phyloP scores from a whole-genome alignment of 805 yeast genomes.

The Zygoascus bituminiphila region DNA sequence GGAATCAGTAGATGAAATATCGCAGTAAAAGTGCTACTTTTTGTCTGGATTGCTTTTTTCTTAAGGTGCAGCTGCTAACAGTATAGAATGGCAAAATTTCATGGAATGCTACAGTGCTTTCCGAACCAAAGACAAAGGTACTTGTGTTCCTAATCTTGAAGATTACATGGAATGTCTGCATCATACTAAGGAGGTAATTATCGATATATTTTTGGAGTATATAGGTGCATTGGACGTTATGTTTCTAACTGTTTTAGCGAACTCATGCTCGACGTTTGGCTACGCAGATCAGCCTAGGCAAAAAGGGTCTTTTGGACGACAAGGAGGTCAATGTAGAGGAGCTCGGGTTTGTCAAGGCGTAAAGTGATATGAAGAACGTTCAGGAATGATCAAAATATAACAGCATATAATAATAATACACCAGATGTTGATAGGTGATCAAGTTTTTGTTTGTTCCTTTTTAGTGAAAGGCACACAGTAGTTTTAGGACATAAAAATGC shows the following conservation, averaged over 20 bases:
- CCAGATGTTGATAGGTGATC: not conserved
- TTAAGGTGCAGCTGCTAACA: not conserved
- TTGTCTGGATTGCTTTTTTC: too few species aligned
- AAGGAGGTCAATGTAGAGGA: constrained; percentile 1
- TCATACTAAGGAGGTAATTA: constrained; percentile 36
- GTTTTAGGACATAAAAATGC: not conserved
- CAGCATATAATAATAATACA: not conserved
- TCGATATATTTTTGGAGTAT: too few species aligned
- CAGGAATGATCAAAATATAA: not conserved
- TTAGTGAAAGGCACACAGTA: too few species aligned
- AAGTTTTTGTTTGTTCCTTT: too few species aligned
- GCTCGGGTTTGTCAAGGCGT: constrained; percentile 2
- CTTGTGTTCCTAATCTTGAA: constrained; percentile 37
- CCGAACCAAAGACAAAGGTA: constrained; percentile 28
- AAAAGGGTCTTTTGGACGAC: constrained; percentile 2
- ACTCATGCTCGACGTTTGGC: not conserved
- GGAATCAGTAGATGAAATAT: not conserved
- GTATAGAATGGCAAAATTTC: constrained; percentile 36
- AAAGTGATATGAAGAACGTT: not conserved
- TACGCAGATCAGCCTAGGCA: not conserved
- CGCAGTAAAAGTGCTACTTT: not conserved
- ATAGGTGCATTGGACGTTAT: not conserved
- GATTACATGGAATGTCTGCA: constrained; percentile 45
- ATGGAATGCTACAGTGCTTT: constrained; percentile 40
- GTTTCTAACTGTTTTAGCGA: not conserved